A percentile compares a stretch with the other conserved stretches of the same genome.
Conservation (phyloP, 2,329 filamentous ascomycete species). For the Penicillium olsonii region DNA sequence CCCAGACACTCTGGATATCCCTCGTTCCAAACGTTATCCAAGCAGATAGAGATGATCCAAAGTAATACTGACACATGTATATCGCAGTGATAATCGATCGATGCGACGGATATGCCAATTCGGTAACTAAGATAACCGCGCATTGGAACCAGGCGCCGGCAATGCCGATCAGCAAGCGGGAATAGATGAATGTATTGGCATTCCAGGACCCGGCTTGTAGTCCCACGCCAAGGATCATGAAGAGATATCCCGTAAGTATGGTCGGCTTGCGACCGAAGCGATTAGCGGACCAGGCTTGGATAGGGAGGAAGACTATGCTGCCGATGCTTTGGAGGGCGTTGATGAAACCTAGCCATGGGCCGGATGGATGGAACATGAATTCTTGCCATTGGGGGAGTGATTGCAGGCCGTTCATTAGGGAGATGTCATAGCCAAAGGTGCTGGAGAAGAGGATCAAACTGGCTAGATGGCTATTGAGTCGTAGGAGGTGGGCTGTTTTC, state of each 20-base stretch:
- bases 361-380: slow-evolving; percentile 1
- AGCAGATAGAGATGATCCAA: slow-evolving; percentile 21
- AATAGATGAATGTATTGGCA: slow-evolving; percentile 30
- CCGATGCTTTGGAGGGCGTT: slow-evolving; percentile 7
- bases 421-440: slow-evolving; percentile 8
- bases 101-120: slow-evolving; percentile 44
- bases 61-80: slow-evolving; percentile 35
- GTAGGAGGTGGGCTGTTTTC: slow-evolving; percentile 3
- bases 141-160: slow-evolving; percentile 34
- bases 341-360: slow-evolving; percentile 3
- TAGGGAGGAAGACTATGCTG: slow-evolving; percentile 2
- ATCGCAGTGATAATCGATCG: slow-evolving; percentile 33
- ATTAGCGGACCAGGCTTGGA: slow-evolving; percentile 24
- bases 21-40: slow-evolving; percentile 13
- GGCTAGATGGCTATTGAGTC: slow-evolving; percentile 2
- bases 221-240: slow-evolving; percentile 27
- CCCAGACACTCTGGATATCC: slow-evolving; percentile 6
- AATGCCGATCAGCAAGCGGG: slow-evolving; percentile 35
- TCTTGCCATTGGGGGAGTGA: slow-evolving; percentile 6
- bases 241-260: slow-evolving; percentile 30
- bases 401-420: slow-evolving; percentile 10
- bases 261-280: slow-evolving; percentile 33
- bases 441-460: slow-evolving; percentile 8
- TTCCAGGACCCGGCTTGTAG: slow-evolving; percentile 25
- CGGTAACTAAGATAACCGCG: slow-evolving; percentile 39